Base-by-base conservation (phyloP, 768 basidiomycete species). In the Pleurotus pulmonarius region DNA sequence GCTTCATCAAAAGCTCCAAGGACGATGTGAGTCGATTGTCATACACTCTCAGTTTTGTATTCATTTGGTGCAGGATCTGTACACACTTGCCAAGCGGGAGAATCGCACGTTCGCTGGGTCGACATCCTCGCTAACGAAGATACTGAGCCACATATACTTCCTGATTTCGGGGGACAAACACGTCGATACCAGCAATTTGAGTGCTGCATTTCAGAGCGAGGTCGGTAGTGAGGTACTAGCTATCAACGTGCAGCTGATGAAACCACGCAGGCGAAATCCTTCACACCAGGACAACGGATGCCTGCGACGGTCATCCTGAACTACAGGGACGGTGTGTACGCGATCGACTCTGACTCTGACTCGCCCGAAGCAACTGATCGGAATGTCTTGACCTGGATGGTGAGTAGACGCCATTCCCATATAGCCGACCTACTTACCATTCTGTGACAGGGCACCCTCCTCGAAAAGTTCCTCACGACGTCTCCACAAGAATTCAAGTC, bases 111-210 rank as follows among this genome's bases (percentile, higher is more conserved):
- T 90, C 66, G 82, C 83, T 2, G 96, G 95, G 3, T 95, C 92
- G 3, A 98, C 95, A 0, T 96, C 94, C 6, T 94, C 92, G 1
- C 69, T 97, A 51, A 87, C 92, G 0, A 86, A 89, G 37, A 83
- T 94, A 63, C 76, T 97, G 43, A 78, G 83, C 44, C 94, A 98
- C 47, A 83, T 96, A 15, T 98, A 97, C 67, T 92, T 93, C 65
- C 77, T 94, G 15, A 75, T 97, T 4, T 94, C 92, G 20, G 82
- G 81, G 16, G 80, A 87, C 60, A 88, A 83, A 63, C 69, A 72
- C 0, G 79, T 93, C 22, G 83, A 94, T 65, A 79, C 80, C 2
- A 72, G 75, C 5, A 73, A 71, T 20, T 68, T 97, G 44, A 90
- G 87, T 63, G 68, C 69, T 12, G 74, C 73, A 1, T 97, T 92